These are phyloP conservation scores for Amniculicola lignicola DNA, from an alignment of 495 filamentous ascomycete genomes.

Conservation along the genomic window DNA sequence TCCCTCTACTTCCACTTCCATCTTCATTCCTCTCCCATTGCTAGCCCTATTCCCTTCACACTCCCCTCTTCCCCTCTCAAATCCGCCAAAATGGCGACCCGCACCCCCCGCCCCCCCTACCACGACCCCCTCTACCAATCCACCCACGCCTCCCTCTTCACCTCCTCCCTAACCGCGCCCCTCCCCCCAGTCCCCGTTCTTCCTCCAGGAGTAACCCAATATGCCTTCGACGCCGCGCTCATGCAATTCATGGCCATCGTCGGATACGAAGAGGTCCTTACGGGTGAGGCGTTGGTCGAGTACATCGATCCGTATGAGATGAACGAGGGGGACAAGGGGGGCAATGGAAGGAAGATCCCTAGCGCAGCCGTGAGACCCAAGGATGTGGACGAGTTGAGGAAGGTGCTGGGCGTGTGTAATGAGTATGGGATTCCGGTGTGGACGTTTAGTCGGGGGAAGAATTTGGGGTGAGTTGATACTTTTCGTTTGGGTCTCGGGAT, in stretches of 20 bases:
- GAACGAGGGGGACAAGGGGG: constrained; percentile 33
- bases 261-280: constrained; percentile 41
- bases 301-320: constrained; percentile 51
- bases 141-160: constrained; percentile 30
- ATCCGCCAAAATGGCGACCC: too few species aligned
- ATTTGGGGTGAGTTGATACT: constrained; percentile 8
- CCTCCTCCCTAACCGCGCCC: constrained; percentile 15
- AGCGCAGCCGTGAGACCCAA: constrained; percentile 45
- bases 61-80: too few species aligned
- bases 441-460: constrained; percentile 26
- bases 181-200: constrained; percentile 38
- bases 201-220: constrained; percentile 44
- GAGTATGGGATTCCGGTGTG: constrained; percentile 24
- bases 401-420: constrained; percentile 7
- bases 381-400: constrained; percentile 18
- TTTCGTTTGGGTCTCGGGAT: too few species aligned
- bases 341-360: constrained; percentile 42
- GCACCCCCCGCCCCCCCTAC: too few species aligned
- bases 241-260: constrained; percentile 38
- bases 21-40: too few species aligned
- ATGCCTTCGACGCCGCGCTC: constrained; percentile 38
- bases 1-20: too few species aligned
- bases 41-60: too few species aligned
- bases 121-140: constrained; percentile 26
- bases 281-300: constrained; percentile 40